Evolutionary conservation across 75 land plant genomes (phyloP), one percentile per base, ranked within the genome.

Genomic region (Picea sitchensis): DNA sequence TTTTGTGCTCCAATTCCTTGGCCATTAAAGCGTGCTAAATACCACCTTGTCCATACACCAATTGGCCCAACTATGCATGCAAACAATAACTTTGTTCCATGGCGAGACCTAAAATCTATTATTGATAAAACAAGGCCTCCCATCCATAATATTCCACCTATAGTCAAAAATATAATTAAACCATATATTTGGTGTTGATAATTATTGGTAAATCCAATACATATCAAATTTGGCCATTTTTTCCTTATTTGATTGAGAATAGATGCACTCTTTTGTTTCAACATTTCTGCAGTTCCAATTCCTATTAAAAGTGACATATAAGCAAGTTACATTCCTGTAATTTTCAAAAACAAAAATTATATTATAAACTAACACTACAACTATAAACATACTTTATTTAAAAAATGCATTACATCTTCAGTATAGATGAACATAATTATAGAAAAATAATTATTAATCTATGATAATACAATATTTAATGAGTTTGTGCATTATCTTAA

Each of bases 1-100:
- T 81, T 77, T 32, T 80, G 73, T 56, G 41, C 76, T 71, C 92
- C 90, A 57, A 94, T 73, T 18, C 95, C 95, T 81, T 83, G 79
- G 14, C 98, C 99, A 83, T 96, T 96, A 2, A 91, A 76, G 30
- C 92, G 78, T n/a, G 95, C 95, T 44, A 94, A 76, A 38, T 67
- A 83, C 97, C 97, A 96, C 58, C 99, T 84, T 23, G 82, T 44
- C 99, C 99, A 96, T 23, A 96, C 99, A 38, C 99, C 99, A 18
- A 84, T 79, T 17, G 98, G 92, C 2, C 82, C 96, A 38, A 96
- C 93, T 23, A 94, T 30, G 80, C 93, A 92, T 15, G 81, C 94
- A 38, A 94, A 71, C 91, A 87, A 94, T 63, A 87, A 81, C 64
- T 78, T 63, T 63, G 20, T 63, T n/a, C 9, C 26, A 23, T 26